Conservation (phyloP, 2,329 filamentous ascomycete species). For the Cercospora sp. region DNA sequence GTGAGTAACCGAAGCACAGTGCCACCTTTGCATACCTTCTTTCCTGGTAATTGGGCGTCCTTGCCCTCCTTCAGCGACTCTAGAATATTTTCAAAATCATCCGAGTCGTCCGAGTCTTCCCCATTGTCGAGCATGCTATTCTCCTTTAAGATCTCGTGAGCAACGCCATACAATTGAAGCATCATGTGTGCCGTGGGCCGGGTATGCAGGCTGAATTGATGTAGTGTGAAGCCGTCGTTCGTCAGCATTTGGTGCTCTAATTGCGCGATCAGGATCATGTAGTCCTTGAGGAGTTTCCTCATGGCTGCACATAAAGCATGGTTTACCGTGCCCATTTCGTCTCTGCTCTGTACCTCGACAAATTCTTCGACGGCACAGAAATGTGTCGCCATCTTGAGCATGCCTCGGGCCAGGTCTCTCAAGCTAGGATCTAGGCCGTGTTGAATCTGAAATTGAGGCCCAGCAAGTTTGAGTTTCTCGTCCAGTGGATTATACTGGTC, state of each 20-base stretch:
- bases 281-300: conserved; percentile 87
- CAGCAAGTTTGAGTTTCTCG: conserved; percentile 83
- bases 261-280: conserved; percentile 87
- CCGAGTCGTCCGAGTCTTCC: conserved; percentile 62
- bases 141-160: conserved; percentile 81
- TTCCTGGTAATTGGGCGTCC: conserved; percentile 77
- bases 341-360: conserved; percentile 88
- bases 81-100: conserved; percentile 88
- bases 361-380: conserved; percentile 90
- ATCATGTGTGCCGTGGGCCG: conserved; percentile 90
- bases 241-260: conserved; percentile 90
- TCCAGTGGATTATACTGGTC: conserved; percentile 79
- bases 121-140: conserved; percentile 86
- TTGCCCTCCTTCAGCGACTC: conserved; percentile 86
- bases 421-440: conserved; percentile 87
- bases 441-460: conserved; percentile 76
- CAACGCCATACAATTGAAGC: conserved; percentile 82
- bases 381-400: conserved; percentile 92
- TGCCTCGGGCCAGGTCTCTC: conserved; percentile 80
- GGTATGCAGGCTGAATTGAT: conserved; percentile 88
- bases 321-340: conserved; percentile 91
- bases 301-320: conserved; percentile 96
- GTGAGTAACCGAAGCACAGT: conserved; percentile 88
- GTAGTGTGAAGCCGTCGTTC: conserved; percentile 84
- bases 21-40: conserved; percentile 96